Evolutionary conservation across 306 rosid genomes (phyloP), one percentile per base, ranked within the genome.

Genomic region (Trifolium repens): DNA sequence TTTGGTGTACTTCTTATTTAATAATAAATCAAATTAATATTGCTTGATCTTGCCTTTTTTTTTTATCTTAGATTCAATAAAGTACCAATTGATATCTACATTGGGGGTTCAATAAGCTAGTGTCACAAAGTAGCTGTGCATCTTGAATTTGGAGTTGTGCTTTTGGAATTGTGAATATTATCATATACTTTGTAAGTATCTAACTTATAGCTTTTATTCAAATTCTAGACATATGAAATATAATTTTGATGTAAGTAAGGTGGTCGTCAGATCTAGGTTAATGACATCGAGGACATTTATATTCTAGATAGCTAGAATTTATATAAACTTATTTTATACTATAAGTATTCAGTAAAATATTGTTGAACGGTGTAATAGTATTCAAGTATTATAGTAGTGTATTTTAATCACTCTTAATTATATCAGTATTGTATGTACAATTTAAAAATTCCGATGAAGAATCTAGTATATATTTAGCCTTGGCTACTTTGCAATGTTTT

Each of bases 151-250:
- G 32, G 58, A 58, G 34, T 32, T 46, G 44, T 60, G 53, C 49
- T 63, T 1, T 39, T 60, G 7, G 46, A 75, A 58, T 8, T 79
- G 32, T 64, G 76, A 78, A 54, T 34, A 60, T 69, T 32, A 32
- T 32, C 35, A 27, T 61, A 73, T 19, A 4, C n/a, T 39, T 66
- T 40, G 47, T 11, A 13, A 26, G 35, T 53, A 53, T 46, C 10
- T 15, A 68, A 27, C 13, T 52, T 6, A 16, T 47, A 2, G 8
- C 32, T 62, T 61, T 47, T 8, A 19, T 62, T 64, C 9, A 46
- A 63, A 65, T 22, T 2, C 5, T 9, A 55, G 32, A 9, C 27
- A 53, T 10, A 43, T 43, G 4, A 2, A 2, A 10, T 40, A 8
- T 43, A 11, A 43, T 43, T 43, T 43, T 43, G 12, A 11, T 3